These are phyloP conservation scores for Stachybotrys elegans DNA, from an alignment of 2,329 filamentous ascomycete species.

Conservation along the genomic window DNA sequence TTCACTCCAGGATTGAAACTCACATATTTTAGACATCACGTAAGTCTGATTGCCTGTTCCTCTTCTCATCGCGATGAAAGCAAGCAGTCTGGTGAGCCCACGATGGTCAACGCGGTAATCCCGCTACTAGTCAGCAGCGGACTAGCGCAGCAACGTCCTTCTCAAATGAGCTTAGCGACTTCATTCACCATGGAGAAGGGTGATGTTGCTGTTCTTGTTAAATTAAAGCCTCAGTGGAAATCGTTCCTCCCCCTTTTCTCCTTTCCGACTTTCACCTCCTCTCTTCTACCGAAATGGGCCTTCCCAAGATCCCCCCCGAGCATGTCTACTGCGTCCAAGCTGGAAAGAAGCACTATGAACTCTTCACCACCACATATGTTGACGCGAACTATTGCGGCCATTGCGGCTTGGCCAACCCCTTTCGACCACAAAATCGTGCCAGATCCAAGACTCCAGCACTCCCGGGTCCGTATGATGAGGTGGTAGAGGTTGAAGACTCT, in stretches of 20 bases:
- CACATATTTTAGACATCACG: not conserved
- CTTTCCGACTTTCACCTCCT: conserved; percentile 3
- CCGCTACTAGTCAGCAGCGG: conserved; percentile 3
- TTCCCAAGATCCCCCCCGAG: conserved; percentile 4
- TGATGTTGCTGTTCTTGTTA: conserved; percentile 4
- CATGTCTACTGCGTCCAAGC: conserved; percentile 5
- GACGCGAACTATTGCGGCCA: conserved; percentile 4
- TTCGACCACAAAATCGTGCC: conserved; percentile 1
- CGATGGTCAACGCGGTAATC: not conserved
- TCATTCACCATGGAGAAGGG: conserved; percentile 4
- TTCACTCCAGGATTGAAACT: not conserved
- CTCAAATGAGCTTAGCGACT: conserved; percentile 4
- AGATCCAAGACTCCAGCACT: conserved; percentile 1
- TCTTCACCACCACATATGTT: conserved; percentile 7
- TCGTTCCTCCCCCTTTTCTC: not conserved
- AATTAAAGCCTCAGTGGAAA: conserved; percentile 3
- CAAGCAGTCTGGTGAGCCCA: conserved; percentile 1
- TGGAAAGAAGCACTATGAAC: conserved; percentile 7
- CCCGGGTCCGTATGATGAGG: conserved; percentile 2
- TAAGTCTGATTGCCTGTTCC: not conserved
- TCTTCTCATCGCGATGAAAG: not conserved
- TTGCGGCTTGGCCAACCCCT: conserved; percentile 5
- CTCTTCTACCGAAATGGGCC: conserved; percentile 2
- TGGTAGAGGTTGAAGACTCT: conserved; percentile 8
- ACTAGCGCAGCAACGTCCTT: conserved; percentile 3